Percentiles rank a stretch among this genome's conserved stretches.
Conservation (phyloP, 2,329 filamentous ascomycete species). For the Fusarium papillatum region DNA sequence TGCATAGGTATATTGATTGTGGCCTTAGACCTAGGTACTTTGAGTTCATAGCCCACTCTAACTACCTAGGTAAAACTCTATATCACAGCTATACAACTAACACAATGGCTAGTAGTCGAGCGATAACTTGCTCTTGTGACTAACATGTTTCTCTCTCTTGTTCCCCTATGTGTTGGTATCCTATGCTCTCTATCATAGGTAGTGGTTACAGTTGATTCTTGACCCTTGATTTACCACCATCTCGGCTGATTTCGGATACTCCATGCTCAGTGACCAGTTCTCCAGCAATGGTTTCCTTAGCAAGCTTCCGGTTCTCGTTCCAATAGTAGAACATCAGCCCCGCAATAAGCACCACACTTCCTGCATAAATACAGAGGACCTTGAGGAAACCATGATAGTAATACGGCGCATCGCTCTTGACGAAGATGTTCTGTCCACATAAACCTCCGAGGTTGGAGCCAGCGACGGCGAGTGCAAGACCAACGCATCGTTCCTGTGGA, state of each 20-base stretch:
- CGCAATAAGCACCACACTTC: not conserved
- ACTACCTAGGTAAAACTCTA: not conserved
- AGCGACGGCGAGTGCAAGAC: not conserved
- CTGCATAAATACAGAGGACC: not conserved
- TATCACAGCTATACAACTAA: not conserved
- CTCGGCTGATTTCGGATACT: not conserved
- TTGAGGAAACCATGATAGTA: not conserved
- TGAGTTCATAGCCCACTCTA: too few species aligned
- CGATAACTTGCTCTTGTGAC: not conserved
- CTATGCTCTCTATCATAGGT: too few species aligned
- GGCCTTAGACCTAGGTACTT: not conserved
- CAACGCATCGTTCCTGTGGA: not conserved
- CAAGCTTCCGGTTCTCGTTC: not conserved
- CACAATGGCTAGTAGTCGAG: not conserved
- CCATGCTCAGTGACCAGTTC: not conserved
- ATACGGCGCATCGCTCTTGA: not conserved
- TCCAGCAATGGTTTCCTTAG: not conserved
- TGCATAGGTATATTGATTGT: not conserved
- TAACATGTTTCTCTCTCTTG: not conserved
- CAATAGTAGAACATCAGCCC: not conserved
- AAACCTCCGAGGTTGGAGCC: not conserved
- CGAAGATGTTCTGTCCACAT: not conserved
- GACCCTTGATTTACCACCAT: not conserved
- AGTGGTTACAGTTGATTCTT: not conserved
- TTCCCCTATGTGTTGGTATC: not conserved